Conservation (phyloP, 768 basidiomycete genomes). For the Coprinellus micaceus region DNA sequence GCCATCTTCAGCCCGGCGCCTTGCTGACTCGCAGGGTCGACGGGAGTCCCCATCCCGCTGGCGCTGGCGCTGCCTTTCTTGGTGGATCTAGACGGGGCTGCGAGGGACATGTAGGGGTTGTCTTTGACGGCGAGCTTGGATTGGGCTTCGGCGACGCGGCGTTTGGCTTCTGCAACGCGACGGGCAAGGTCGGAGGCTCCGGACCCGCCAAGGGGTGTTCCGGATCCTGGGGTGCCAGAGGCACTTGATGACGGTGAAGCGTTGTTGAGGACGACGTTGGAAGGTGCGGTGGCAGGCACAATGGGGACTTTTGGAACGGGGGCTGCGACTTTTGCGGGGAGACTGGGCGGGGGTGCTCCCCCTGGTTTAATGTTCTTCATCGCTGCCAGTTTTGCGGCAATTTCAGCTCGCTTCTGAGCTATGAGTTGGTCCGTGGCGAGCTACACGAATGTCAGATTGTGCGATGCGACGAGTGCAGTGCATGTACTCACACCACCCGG, state of each 20-base stretch:
- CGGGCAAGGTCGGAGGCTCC: slow-evolving; percentile 49
- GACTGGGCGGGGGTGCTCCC: neutral
- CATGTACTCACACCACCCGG: neutral
- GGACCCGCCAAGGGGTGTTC: slow-evolving; percentile 26
- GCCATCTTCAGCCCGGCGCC: slow-evolving; percentile 88
- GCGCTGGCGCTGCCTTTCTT: too few species aligned
- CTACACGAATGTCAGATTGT: too few species aligned
- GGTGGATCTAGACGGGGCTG: slow-evolving; percentile 21
- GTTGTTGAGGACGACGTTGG: slow-evolving; percentile 30
- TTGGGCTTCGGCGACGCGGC: slow-evolving; percentile 79
- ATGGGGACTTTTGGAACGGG: slow-evolving; percentile 38
- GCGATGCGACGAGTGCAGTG: too few species aligned
- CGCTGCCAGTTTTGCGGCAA: slow-evolving; percentile 80
- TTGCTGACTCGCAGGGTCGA: slow-evolving; percentile 54
- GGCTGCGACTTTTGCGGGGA: slow-evolving; percentile 30
- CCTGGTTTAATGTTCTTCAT: slow-evolving; percentile 42
- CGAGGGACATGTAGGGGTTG: slow-evolving; percentile 85
- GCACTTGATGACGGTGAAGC: slow-evolving; percentile 24
- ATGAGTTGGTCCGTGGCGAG: slow-evolving; percentile 62
- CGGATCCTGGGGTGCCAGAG: slow-evolving; percentile 33
- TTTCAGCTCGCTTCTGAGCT: slow-evolving; percentile 79
- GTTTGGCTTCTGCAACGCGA: slow-evolving; percentile 80
- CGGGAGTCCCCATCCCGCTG: too few species aligned
- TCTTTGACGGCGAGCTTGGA: slow-evolving; percentile 70
- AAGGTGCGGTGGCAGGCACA: slow-evolving; percentile 22